Evolutionary conservation across 2,329 filamentous ascomycete genomes (phyloP).

Genomic region (Ambrosiella beaveri): DNA sequence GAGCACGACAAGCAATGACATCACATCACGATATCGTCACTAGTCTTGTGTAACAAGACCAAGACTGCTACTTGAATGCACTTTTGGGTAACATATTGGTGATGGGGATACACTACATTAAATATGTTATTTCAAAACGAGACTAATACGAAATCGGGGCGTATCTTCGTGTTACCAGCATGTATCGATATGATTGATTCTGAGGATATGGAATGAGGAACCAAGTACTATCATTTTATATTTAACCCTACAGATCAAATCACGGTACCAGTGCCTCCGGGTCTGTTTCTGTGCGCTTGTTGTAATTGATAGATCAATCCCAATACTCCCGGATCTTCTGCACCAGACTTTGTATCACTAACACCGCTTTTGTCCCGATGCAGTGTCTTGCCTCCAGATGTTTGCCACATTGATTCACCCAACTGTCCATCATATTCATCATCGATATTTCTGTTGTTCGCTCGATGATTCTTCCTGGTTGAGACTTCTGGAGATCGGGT

Average conservation of each 20-base stretch:
- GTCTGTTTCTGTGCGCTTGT: constrained; percentile 35
- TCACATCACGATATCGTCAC: too few relatives aligned
- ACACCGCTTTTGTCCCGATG: neutral
- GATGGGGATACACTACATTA: too few relatives aligned
- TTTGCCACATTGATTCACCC: constrained; percentile 44
- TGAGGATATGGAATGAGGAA: neutral
- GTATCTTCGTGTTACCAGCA: too few relatives aligned
- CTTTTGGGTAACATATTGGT: too few relatives aligned
- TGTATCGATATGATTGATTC: too few relatives aligned
- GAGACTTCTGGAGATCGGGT: too few relatives aligned
- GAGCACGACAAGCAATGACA: too few relatives aligned
- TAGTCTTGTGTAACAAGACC: too few relatives aligned
- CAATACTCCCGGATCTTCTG: constrained; percentile 37
- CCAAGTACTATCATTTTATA: neutral
- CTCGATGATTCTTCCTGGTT: neutral
- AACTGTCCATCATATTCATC: constrained; percentile 35
- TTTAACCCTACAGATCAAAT: neutral
- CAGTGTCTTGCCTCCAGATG: constrained; percentile 28
- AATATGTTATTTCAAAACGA: too few relatives aligned
- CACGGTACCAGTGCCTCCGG: constrained; percentile 23
- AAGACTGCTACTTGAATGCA: too few relatives aligned
- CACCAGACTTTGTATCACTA: constrained; percentile 12
- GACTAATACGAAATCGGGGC: too few relatives aligned
- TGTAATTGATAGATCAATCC: constrained; percentile 42
- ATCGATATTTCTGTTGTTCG: constrained; percentile 14